Conservation (phyloP, 2,329 filamentous ascomycete species). For the Chrysoporthe cubensis region DNA sequence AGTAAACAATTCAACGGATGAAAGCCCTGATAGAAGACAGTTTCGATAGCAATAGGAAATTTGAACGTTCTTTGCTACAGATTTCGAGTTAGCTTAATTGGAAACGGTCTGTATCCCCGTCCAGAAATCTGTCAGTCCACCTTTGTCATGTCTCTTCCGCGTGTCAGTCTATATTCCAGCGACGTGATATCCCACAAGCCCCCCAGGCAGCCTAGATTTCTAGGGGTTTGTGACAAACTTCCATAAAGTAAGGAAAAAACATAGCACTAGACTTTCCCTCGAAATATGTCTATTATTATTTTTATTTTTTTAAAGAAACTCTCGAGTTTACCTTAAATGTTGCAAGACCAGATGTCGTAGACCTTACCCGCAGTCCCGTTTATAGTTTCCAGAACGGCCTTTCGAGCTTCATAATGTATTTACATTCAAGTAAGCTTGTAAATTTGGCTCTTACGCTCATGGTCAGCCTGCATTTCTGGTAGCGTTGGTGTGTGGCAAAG, state of each 20-base stretch:
- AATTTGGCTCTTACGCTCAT: neutral
- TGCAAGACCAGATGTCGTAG: neutral
- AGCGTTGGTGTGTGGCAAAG: neutral
- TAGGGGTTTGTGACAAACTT: neutral
- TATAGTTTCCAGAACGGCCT: no score
- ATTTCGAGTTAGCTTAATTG: neutral
- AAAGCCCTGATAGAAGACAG: no score
- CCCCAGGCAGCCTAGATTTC: neutral
- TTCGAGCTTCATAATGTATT: neutral
- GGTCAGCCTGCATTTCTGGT: neutral
- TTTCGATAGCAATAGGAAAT: no score
- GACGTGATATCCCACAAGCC: neutral
- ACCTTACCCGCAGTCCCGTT: no score
- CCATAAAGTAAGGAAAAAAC: no score
- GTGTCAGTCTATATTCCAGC: neutral
- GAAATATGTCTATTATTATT: no score
- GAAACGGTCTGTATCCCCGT: no score
- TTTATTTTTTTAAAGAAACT: no score
- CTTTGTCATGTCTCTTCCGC: neutral
- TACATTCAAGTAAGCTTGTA: neutral
- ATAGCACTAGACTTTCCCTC: no score
- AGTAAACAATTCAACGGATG: no score
- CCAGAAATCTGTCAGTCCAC: no score
- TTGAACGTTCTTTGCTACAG: no score
- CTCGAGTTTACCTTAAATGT: neutral